Base-by-base conservation (phyloP, 208 protist species). In the Trypanosoma lewisi region DNA sequence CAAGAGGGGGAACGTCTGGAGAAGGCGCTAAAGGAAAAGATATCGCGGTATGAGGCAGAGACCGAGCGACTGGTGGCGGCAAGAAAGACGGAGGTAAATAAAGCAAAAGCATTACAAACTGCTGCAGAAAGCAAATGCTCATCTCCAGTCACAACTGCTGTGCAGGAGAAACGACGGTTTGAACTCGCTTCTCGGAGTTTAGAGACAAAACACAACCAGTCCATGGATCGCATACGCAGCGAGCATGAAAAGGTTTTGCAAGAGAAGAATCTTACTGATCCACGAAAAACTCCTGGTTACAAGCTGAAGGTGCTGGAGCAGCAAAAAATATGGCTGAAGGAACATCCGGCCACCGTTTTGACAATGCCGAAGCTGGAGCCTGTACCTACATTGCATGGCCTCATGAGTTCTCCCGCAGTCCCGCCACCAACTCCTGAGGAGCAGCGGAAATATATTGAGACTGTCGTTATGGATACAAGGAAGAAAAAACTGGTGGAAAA, bases 141-240 rank as follows among this genome's bases (percentile, higher is more conserved):
- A 36, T 27, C 0, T 60, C 6, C 19, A 1, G 31, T 2, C 31
- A 34, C 8, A 25, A 44, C 12, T 12, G 12, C 27, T 23, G 19
- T 28, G 34, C 27, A 75, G 36, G 61, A 70, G 33, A 37, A 69
- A 28, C 54, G 37, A 9, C 28, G 47, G 12, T 54, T 55, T 67
- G 67, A 71, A 14, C 44, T 78, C 28, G 44, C 74, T 0, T 52
- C 75, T 11, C 78, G 78, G 57, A 65, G 84, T 67, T 47, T 90
- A 4, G 77, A 90, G 53, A 54, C 75, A 19, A 74, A 80, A 28
- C 84, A 91, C 53, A 70, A 75, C 48, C 63, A 75, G 55, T 50
- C 67, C 0, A 68, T 85, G 54, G 70, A 74, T 4, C 59, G 74
- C 14, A 71, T 82, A 11, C 74, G 71, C 25, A 59, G 71, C 4